Conservation (phyloP, 2,329 filamentous ascomycete genomes). For the Aphanoascus verrucosus region DNA sequence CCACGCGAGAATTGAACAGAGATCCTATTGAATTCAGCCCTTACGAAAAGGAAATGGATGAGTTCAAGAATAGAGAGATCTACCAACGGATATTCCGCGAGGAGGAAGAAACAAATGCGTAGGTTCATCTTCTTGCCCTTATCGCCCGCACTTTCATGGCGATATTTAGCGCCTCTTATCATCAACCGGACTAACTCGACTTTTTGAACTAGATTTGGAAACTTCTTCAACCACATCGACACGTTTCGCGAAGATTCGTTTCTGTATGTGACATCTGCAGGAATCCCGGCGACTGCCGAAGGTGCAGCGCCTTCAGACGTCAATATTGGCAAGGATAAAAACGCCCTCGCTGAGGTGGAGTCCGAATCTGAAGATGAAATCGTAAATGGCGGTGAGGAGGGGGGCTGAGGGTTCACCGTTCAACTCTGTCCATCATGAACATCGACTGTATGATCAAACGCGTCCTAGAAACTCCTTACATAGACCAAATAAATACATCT, state of each 20-base stretch:
- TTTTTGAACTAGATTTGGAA: conserved; percentile 53
- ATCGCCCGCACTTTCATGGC: not conserved
- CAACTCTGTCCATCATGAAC: no score
- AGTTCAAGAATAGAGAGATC: conserved; percentile 86
- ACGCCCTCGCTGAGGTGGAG: conserved; percentile 25
- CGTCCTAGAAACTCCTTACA: no score
- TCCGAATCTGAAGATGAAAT: conserved; percentile 20
- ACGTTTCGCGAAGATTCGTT: conserved; percentile 62
- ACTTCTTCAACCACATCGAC: conserved; percentile 70
- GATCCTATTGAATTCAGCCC: conserved; percentile 67
- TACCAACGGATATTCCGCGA: conserved; percentile 85
- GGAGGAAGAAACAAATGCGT: conserved; percentile 79
- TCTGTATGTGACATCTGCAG: conserved; percentile 62
- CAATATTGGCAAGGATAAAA: conserved; percentile 21
- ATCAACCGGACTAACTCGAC: not conserved
- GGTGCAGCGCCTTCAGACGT: conserved; percentile 11
- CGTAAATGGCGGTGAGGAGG: conserved; percentile 18
- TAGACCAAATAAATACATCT: no score
- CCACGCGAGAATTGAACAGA: conserved; percentile 51
- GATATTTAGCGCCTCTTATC: not conserved
- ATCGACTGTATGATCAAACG: no score
- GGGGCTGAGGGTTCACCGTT: conserved; percentile 13
- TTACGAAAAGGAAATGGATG: conserved; percentile 66
- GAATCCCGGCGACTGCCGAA: conserved; percentile 47
- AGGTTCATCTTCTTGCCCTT: conserved; percentile 35